Evolutionary conservation across 148 eudicot genomes (phyloP).

Genomic region (Arbutus unedo): DNA sequence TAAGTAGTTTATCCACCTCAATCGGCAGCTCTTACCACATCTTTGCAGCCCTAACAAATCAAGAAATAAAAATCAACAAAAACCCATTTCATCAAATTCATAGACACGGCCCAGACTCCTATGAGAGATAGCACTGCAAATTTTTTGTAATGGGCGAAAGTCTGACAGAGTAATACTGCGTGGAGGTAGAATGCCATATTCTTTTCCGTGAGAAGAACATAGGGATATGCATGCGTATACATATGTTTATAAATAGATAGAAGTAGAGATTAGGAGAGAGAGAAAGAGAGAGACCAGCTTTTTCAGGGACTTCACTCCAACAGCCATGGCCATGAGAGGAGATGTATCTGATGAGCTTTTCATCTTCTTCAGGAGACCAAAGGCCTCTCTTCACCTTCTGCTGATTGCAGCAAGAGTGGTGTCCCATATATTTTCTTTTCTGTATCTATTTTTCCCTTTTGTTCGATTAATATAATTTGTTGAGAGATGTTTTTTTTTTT

Average conservation of each 20-base stretch:
- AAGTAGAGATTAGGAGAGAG: neutral
- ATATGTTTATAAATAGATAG: no score
- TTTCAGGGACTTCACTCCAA: constrained; percentile 96
- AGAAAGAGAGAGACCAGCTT: constrained; percentile 47
- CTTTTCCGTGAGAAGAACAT: neutral
- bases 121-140: no score
- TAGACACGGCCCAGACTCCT: neutral
- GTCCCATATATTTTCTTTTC: constrained; percentile 49
- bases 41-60: constrained; percentile 68
- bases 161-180: no score
- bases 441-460: neutral
- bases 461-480: neutral
- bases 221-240: neutral
- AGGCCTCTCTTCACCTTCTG: constrained; percentile 96
- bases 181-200: no score
- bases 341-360: constrained; percentile 72
- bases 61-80: neutral
- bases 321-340: constrained; percentile 88
- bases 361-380: constrained; percentile 95
- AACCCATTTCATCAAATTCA: neutral
- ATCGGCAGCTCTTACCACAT: constrained; percentile 89
- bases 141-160: no score
- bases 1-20: constrained; percentile 90
- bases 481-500: no score
- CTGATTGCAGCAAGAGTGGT: constrained; percentile 90